Base-by-base conservation (phyloP, 75 land plant species). In the Selaginella tamariscina region DNA sequence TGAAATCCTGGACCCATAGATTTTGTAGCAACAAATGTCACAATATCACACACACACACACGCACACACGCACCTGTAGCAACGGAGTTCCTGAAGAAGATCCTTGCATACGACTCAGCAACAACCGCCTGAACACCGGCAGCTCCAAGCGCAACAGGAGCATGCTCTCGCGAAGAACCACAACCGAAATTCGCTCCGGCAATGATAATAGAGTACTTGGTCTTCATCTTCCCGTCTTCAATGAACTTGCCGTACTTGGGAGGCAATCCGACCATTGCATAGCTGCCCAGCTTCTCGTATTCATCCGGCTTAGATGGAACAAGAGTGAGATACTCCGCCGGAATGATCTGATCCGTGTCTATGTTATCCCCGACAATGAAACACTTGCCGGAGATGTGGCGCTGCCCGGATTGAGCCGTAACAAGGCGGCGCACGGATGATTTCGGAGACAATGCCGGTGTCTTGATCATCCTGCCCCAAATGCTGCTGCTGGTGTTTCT, bases 271-370 rank as follows among this genome's bases (percentile, higher is more conserved):
- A 66, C 64, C 33, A 93, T 33, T 70, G 98, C 98, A 60, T 75
- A 79, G 32, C 91, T 83, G 1, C 98, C 98, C 32, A 93, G 88
- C 83, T 93, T 93, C 56, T 78, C 72, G 70, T 93, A 93, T 72
- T 93, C 98, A 29, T 85, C 91, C 31, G 91, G 95, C 29, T 85
- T 93, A 44, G 98, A 86, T 22, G 98, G 96, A 55, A 93, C 98
- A 2, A 93, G 84, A 26, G 98, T 93, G 5, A 89, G 80, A 72
- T 89, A 79, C 78, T 93, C 98, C 24, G 98, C 90, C 32, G 95
- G 95, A 74, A 93, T 93, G 74, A 93, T 93, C 72, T 93, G 98
- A 71, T 93, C 98, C 2, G 98, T 93, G 78, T 93, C 98, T 69
- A 93, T 93, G 77, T 93, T 93, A 75, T 93, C 91, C 20, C 74